Conservation (phyloP, 108 stramenopile genomes). For the Pseudonitzschia multistriata region DNA sequence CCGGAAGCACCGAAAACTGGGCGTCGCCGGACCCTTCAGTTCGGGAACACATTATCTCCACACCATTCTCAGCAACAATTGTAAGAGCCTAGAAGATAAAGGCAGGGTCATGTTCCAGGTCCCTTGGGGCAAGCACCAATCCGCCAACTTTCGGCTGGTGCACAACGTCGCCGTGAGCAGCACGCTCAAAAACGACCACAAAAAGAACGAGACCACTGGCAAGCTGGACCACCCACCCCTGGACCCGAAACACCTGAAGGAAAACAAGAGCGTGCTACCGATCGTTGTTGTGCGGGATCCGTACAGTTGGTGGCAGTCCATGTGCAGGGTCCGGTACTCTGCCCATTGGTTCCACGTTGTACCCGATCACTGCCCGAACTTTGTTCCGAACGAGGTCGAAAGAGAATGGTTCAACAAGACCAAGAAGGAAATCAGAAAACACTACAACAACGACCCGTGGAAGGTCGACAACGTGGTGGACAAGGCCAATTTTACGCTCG, state of each 20-base stretch:
- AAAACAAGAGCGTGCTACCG: not conserved
- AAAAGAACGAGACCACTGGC: conserved; percentile 5
- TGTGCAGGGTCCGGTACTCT: conserved; percentile 75
- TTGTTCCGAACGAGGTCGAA: conserved; percentile 47
- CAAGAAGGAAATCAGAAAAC: not conserved
- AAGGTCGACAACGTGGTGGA: conserved; percentile 28
- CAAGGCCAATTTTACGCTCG: conserved; percentile 31
- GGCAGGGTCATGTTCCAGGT: conserved; percentile 47
- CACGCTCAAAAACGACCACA: conserved; percentile 12
- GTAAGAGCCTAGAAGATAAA: not conserved
- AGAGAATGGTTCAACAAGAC: conserved; percentile 20
- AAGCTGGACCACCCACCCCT: not conserved
- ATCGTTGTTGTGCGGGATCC: conserved; percentile 82
- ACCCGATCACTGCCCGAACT: conserved; percentile 63
- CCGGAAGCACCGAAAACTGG: conserved; percentile 37
- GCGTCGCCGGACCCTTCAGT: conserved; percentile 62
- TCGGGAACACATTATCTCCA: conserved; percentile 59
- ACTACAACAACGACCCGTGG: conserved; percentile 18
- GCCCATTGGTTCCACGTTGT: conserved; percentile 51
- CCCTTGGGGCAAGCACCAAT: conserved; percentile 83
- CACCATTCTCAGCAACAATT: conserved; percentile 49
- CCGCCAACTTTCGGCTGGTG: conserved; percentile 45
- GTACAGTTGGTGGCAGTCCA: conserved; percentile 69
- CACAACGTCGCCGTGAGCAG: conserved; percentile 16
- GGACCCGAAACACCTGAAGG: not conserved